Evolutionary conservation across 2,329 filamentous ascomycete genomes (phyloP).

Genomic region (Talaromyces pinophilus): DNA sequence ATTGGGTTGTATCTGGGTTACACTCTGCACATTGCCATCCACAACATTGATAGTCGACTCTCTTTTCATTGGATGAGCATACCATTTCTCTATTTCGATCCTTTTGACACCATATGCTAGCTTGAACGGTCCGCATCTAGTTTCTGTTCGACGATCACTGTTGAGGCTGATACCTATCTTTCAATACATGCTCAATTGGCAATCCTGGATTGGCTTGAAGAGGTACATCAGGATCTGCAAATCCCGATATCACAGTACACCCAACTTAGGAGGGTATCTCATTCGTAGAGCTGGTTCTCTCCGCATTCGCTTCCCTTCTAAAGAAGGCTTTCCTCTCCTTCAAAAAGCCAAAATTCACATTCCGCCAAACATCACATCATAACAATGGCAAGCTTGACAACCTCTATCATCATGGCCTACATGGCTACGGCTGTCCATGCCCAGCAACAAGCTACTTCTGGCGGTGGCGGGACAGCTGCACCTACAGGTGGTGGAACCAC

Average conservation of each 20-base stretch:
- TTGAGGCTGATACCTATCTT: neutral
- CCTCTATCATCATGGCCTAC: conserved; percentile 5
- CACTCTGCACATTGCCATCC: neutral
- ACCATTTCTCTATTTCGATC: neutral
- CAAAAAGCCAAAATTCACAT: neutral
- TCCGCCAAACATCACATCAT: neutral
- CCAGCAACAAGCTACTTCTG: conserved; percentile 4
- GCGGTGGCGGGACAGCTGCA: neutral
- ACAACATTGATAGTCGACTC: neutral
- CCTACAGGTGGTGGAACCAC: neutral
- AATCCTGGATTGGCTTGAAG: neutral
- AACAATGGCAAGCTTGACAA: conserved; percentile 6
- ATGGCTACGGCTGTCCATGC: conserved; percentile 19
- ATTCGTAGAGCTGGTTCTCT: conserved; percentile 19
- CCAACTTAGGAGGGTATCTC: neutral
- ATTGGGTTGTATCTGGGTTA: neutral
- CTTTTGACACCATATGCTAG: neutral
- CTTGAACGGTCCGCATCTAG: neutral
- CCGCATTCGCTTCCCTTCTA: neutral
- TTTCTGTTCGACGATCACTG: neutral
- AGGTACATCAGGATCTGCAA: neutral
- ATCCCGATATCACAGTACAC: conserved; percentile 2
- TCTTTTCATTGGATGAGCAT: neutral
- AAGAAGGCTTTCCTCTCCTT: neutral
- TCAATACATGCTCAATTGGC: neutral